Percentiles rank a stretch among this genome's conserved stretches.
These are phyloP conservation scores for Heterobasidion annosum DNA, from an alignment of 1,284 basidiomycete species.

Conservation along the genomic window DNA sequence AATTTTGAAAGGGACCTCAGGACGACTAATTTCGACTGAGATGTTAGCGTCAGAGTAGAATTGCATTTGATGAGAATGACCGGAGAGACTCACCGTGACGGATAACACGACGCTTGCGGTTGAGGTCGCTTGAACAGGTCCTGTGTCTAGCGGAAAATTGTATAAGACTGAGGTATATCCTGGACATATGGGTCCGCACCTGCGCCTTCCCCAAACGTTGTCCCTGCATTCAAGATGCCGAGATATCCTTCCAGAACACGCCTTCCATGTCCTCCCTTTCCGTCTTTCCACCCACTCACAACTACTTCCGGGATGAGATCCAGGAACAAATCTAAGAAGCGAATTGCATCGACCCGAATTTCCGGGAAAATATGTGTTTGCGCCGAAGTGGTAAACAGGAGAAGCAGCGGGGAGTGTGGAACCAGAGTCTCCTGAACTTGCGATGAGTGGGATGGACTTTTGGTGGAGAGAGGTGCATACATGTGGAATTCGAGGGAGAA, in stretches of 20 bases:
- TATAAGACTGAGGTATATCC: background rate
- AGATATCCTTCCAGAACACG: conserved; percentile 71
- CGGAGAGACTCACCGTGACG: conserved; percentile 37
- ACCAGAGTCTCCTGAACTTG: conserved; percentile 47
- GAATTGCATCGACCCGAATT: conserved; percentile 85
- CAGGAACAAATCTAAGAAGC: conserved; percentile 74
- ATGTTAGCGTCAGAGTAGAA: conserved; percentile 2
- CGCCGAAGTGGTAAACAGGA: conserved; percentile 85
- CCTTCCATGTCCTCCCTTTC: conserved; percentile 40
- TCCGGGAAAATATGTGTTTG: conserved; percentile 95
- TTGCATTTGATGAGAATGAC: background rate
- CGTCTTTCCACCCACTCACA: conserved; percentile 58
- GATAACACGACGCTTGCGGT: conserved; percentile 59
- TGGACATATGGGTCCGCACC: conserved; percentile 23
- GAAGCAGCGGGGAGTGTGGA: conserved; percentile 66
- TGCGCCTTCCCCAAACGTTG: conserved; percentile 47
- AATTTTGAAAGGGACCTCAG: conserved; percentile 55
- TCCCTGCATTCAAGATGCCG: conserved; percentile 59
- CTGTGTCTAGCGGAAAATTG: conserved; percentile 15
- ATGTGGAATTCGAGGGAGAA: conserved; percentile 56
- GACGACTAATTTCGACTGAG: conserved; percentile 54
- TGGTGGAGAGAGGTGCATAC: conserved; percentile 26
- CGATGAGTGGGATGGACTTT: conserved; percentile 4
- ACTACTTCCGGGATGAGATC: conserved; percentile 64
- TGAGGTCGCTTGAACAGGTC: conserved; percentile 44